A percentile compares a stretch with the other conserved stretches of the same genome.
Conservation (phyloP, 2,329 filamentous ascomycete genomes). For the Verticillium dahliae region DNA sequence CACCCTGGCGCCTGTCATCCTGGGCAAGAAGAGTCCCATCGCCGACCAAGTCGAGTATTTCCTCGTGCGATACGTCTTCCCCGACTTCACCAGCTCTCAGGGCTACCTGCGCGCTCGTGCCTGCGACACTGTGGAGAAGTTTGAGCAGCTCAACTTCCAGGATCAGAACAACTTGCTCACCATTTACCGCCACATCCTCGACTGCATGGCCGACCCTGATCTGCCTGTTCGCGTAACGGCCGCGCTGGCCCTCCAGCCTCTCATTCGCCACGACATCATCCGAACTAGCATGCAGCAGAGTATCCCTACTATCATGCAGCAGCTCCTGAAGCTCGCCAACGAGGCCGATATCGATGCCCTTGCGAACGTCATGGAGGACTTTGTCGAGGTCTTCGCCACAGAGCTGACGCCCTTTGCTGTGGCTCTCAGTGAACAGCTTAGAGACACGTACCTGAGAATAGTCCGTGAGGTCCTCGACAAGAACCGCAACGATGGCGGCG, state of each 20-base stretch:
- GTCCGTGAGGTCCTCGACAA: constrained; percentile 87
- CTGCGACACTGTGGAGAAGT: constrained; percentile 97
- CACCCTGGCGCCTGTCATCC: constrained; percentile 84
- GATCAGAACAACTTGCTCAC: constrained; percentile 91
- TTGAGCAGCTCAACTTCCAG: constrained; percentile 94
- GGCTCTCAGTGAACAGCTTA: constrained; percentile 87
- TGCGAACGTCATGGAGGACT: constrained; percentile 99
- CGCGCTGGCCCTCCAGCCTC: constrained; percentile 84
- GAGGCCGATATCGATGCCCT: constrained; percentile 96
- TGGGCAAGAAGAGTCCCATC: constrained; percentile 97
- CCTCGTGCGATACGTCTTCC: constrained; percentile 96
- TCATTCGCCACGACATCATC: constrained; percentile 93
- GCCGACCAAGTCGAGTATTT: constrained; percentile 98
- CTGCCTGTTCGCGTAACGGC: constrained; percentile 92
- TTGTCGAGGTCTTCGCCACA: constrained; percentile 96
- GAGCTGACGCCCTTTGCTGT: constrained; percentile 97
- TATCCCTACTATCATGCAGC: constrained; percentile 99
- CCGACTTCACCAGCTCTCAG: constrained; percentile 87
- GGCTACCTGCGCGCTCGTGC: constrained; percentile 91
- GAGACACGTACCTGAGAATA: constrained; percentile 93
- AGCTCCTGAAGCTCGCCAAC: constrained; percentile 92
- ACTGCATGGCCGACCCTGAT: constrained; percentile 92
- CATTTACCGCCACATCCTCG: constrained; percentile 93
- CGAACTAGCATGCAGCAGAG: constrained; percentile 93
- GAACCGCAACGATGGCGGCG: constrained; percentile 66